Evolutionary conservation across 2,329 filamentous ascomycete genomes (phyloP), one percentile per base, ranked within the genome.

Genomic region (Botrytis medusae): DNA sequence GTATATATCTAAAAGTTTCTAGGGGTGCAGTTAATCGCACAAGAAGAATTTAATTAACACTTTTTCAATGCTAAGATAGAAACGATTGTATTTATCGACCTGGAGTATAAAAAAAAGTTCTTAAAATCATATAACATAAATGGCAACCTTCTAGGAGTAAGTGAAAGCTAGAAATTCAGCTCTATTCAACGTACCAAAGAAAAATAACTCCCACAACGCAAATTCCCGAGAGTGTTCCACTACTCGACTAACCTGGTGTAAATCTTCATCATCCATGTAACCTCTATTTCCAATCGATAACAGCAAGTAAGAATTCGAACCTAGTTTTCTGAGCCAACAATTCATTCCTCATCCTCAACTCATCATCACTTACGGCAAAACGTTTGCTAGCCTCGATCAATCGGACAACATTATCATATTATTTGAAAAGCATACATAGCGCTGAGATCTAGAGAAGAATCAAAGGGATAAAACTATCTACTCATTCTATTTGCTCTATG

Each of bases 381-480:
- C 93, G 97, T 80, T 90, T 90, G 83, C 94, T 95, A 9, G 96
- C 96, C 83, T 97, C 97, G 80, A 97, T 89, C 78, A 99, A 88
- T 86, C 99, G 96, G 63, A 98, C 88, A 69, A 98, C 87, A 80
- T 98, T 99, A 86, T 98, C 93, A 80, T 92, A 87, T 82, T 99
- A 96, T 88, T 99, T 99, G 78, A 91, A 87, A 37, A 90, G 85
- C 95, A 98, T 98, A 81, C 98, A 86, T 16, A 95, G 95, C 77
- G 92, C 90, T 79, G 93, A 95, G 78, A 97, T 84, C 40, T 89
- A 88, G 63, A 93, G 92, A 76, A 98, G 87, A 69, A 96, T 87
- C 96, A 92, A 94, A 0, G 92, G 92, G 79, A 89, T 83, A 75
- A 86, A 88, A 75, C 90, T 92, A 80, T 93, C 91, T 86, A 94